phyloP scores from a whole-genome alignment of 2,329 filamentous ascomycete species.

The Harringtonia lauricola region DNA sequence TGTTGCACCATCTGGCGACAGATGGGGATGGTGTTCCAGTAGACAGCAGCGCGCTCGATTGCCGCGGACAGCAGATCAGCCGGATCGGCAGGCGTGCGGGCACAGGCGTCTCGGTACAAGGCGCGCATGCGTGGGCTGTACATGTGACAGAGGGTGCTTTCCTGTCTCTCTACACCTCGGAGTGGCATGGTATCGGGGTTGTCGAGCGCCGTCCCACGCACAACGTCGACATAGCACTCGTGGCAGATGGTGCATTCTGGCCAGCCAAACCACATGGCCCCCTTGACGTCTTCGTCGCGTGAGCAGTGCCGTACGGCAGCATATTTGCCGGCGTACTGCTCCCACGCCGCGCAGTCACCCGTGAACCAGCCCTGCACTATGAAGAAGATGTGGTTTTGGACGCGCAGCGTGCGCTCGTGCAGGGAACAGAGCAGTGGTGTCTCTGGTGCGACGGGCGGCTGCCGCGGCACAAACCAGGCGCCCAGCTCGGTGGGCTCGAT shows the following conservation, averaged over 20 bases:
- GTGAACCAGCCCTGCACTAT: conserved; percentile 5
- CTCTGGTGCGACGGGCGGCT: conserved; percentile 7
- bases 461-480: conserved; percentile 18
- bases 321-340: background rate
- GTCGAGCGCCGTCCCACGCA: conserved; percentile 17
- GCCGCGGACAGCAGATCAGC: conserved; percentile 16
- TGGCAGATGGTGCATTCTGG: conserved; percentile 21
- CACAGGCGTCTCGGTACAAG: conserved; percentile 18
- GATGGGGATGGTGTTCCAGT: conserved; percentile 20
- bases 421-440: conserved; percentile 21
- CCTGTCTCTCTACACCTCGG: conserved; percentile 14
- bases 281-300: conserved; percentile 14
- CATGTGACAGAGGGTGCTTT: conserved; percentile 21
- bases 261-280: conserved; percentile 24
- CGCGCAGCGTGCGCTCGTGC: conserved; percentile 19
- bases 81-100: conserved; percentile 13
- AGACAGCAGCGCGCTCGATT: conserved; percentile 18
- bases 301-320: conserved; percentile 16
- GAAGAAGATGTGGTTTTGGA: conserved; percentile 4
- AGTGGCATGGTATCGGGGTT: conserved; percentile 12
- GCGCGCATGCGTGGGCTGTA: conserved; percentile 27
- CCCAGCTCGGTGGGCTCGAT: conserved; percentile 19
- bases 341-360: background rate
- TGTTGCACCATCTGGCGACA: conserved; percentile 8
- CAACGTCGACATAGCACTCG: conserved; percentile 22